These are phyloP conservation scores for Malus hybrid DNA, from an alignment of 331 rosid genomes.

Conservation along the genomic window DNA sequence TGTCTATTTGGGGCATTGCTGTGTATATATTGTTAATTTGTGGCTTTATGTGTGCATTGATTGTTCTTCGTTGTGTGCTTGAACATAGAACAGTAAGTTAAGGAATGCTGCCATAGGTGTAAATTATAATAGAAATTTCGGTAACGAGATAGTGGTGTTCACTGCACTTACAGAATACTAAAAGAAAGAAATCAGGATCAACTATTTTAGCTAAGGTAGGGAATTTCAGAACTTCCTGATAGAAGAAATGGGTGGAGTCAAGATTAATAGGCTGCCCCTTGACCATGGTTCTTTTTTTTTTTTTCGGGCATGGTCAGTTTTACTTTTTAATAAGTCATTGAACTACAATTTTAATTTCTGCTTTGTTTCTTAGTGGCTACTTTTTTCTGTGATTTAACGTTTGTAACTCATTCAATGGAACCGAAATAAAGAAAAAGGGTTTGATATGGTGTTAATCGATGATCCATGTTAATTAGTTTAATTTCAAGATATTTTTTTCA, in stretches of 20 bases:
- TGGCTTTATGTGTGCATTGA: neutral
- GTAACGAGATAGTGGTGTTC: neutral
- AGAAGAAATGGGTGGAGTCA: neutral
- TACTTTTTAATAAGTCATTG: neutral
- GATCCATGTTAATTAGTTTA: neutral
- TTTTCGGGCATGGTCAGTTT: neutral
- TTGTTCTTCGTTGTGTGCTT: neutral
- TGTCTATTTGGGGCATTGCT: neutral
- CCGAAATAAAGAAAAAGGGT: neutral
- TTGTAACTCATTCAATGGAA: neutral
- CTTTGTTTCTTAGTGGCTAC: neutral
- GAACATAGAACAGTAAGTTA: neutral
- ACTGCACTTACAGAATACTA: neutral
- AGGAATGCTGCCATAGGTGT: neutral
- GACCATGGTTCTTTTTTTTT: neutral
- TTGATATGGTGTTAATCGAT: neutral
- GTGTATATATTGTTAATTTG: neutral
- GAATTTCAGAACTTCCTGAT: neutral
- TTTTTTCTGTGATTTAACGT: neutral
- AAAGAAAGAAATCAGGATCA: neutral
- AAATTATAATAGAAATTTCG: neutral
- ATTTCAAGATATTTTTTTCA: neutral
- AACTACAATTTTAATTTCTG: neutral
- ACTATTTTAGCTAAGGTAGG: neutral
- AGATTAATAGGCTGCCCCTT: neutral